These are phyloP conservation scores for Zasmidium citrigriseum DNA, from an alignment of 2,329 filamentous ascomycete genomes.

Conservation along the genomic window DNA sequence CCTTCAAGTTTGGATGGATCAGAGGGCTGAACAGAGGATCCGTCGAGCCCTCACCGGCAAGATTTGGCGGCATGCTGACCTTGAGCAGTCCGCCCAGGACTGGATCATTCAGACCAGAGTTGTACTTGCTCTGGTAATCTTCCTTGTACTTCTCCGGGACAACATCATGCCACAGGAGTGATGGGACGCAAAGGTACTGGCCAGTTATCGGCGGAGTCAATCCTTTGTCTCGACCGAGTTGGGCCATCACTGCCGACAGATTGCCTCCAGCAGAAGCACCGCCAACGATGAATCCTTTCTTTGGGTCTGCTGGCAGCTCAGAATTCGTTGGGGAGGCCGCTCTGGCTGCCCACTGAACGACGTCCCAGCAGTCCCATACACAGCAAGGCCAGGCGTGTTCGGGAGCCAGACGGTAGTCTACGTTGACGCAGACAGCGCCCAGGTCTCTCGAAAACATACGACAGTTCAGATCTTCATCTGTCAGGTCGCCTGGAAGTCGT, in stretches of 20 bases:
- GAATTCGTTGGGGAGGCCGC: constrained; percentile 34
- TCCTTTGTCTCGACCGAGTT: constrained; percentile 43
- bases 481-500: constrained; percentile 40
- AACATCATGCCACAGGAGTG: constrained; percentile 38
- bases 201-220: constrained; percentile 49
- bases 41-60: constrained; percentile 1
- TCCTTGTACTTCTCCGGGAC: constrained; percentile 43
- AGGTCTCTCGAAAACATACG: constrained; percentile 21
- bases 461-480: constrained; percentile 36
- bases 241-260: constrained; percentile 41
- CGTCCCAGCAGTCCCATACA: constrained; percentile 49
- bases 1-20: constrained; percentile 25
- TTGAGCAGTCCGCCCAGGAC: background rate
- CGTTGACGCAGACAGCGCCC: constrained; percentile 17
- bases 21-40: constrained; percentile 16
- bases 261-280: constrained; percentile 50
- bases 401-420: constrained; percentile 45
- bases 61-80: constrained; percentile 33
- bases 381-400: constrained; percentile 48
- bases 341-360: constrained; percentile 34
- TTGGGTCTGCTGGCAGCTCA: constrained; percentile 36
- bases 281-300: constrained; percentile 50
- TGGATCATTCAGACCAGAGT: constrained; percentile 35
- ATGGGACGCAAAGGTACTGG: constrained; percentile 39
- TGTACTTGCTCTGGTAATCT: constrained; percentile 39